phyloP scores from a whole-genome alignment of 2,329 filamentous ascomycete species.

The Hypoxylon sp. region DNA sequence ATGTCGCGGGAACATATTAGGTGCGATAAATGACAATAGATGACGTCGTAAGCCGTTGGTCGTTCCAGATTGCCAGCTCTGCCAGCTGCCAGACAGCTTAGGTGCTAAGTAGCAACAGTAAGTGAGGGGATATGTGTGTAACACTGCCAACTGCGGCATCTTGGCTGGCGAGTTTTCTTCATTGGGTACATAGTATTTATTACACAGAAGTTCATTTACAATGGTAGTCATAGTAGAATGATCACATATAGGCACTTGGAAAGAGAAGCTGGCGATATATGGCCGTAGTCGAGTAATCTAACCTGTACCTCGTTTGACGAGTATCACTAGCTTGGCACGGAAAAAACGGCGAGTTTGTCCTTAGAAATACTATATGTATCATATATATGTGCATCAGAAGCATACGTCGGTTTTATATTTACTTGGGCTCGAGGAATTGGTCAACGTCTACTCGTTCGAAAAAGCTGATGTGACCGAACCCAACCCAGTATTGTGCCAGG shows the following conservation, averaged over 20 bases:
- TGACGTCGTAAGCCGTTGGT: conserved; percentile 33
- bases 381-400: conserved; percentile 14
- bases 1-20: neutral
- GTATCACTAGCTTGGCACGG: too few relatives aligned
- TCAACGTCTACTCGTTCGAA: conserved; percentile 69
- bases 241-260: too few relatives aligned
- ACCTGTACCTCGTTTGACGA: too few relatives aligned
- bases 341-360: neutral
- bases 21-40: conserved; percentile 26
- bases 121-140: too few relatives aligned
- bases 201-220: neutral
- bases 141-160: too few relatives aligned
- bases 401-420: neutral
- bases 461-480: conserved; percentile 66
- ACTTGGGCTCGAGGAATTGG: conserved; percentile 49
- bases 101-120: too few relatives aligned
- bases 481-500: conserved; percentile 83
- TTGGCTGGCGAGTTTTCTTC: too few relatives aligned
- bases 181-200: neutral
- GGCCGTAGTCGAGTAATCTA: too few relatives aligned
- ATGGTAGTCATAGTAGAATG: too few relatives aligned
- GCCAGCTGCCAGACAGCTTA: too few relatives aligned
- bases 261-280: too few relatives aligned
- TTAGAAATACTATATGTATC: conserved; percentile 12
- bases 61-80: too few relatives aligned